Conservation (phyloP, 768 basidiomycete genomes). For the Paxillus involutus region DNA sequence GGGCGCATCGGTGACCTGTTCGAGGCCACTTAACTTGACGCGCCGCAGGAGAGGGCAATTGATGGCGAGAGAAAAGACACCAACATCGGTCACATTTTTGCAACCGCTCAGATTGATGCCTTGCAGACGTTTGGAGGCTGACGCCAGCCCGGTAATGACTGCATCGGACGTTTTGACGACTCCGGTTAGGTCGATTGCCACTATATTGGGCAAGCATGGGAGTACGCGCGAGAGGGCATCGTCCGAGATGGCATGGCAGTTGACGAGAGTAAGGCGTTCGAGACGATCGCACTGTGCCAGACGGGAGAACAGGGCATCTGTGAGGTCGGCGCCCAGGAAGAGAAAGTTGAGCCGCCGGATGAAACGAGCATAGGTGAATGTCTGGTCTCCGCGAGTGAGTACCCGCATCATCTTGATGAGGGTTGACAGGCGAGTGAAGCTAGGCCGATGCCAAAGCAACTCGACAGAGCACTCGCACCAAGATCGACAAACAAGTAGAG, state of each 20-base stretch:
- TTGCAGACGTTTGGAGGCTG: constrained; percentile 72
- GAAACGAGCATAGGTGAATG: constrained; percentile 86
- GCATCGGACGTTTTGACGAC: constrained; percentile 68
- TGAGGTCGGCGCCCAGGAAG: constrained; percentile 64
- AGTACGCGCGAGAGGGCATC: constrained; percentile 64
- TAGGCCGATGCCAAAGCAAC: constrained; percentile 91
- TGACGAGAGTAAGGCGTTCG: constrained; percentile 87
- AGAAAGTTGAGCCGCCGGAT: constrained; percentile 91
- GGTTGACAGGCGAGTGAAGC: constrained; percentile 64
- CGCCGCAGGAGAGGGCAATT: constrained; percentile 79
- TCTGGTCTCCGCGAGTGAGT: constrained; percentile 60
- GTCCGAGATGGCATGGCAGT: constrained; percentile 68
- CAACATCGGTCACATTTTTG: constrained; percentile 73
- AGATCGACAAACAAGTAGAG: constrained; percentile 78
- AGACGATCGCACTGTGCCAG: constrained; percentile 76
- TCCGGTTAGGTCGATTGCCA: constrained; percentile 83
- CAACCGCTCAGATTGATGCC: constrained; percentile 92
- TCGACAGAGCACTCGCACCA: constrained; percentile 98
- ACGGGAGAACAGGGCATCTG: constrained; percentile 69
- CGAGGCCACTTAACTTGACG: constrained; percentile 84
- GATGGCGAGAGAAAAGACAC: constrained; percentile 72
- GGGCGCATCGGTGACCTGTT: constrained; percentile 71
- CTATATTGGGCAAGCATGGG: constrained; percentile 69
- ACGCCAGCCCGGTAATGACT: constrained; percentile 70
- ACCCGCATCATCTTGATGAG: constrained; percentile 79